phyloP scores from a whole-genome alignment of 257 asterid genomes.

The Petunia axillaris region DNA sequence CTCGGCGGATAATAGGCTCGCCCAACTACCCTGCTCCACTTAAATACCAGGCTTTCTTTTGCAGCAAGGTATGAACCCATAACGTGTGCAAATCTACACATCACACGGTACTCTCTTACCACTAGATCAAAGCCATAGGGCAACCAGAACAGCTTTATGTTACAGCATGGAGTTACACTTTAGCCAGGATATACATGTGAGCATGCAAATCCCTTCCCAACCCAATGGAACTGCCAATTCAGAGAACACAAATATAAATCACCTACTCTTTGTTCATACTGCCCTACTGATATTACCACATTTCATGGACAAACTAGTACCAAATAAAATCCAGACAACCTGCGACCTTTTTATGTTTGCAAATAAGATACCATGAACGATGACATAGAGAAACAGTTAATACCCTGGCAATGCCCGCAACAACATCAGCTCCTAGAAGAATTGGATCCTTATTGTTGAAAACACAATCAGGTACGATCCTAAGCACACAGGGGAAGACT shows the following conservation, averaged over 20 bases:
- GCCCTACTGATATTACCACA: background rate
- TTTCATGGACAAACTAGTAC: background rate
- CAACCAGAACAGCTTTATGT: no score
- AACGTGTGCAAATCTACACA: no score
- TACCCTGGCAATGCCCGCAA: slow-evolving; percentile 88
- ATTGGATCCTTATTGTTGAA: slow-evolving; percentile 97
- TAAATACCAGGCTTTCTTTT: no score
- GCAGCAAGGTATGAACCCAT: no score
- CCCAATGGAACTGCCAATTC: background rate
- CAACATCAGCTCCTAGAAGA: slow-evolving; percentile 88
- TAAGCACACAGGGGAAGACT: slow-evolving; percentile 93
- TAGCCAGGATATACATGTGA: background rate
- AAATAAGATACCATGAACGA: background rate
- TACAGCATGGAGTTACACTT: no score
- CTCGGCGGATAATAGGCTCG: no score
- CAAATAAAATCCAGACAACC: background rate
- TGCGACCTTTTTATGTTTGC: background rate
- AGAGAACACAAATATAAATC: background rate
- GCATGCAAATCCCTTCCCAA: background rate
- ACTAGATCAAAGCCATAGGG: no score
- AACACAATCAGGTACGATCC: slow-evolving; percentile 80
- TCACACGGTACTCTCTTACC: no score
- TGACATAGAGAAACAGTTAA: slow-evolving; percentile 15
- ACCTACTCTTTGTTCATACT: background rate
- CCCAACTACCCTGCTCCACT: no score